Evolutionary conservation across 495 filamentous ascomycete species (phyloP).

Genomic region (Neurospora discreta): DNA sequence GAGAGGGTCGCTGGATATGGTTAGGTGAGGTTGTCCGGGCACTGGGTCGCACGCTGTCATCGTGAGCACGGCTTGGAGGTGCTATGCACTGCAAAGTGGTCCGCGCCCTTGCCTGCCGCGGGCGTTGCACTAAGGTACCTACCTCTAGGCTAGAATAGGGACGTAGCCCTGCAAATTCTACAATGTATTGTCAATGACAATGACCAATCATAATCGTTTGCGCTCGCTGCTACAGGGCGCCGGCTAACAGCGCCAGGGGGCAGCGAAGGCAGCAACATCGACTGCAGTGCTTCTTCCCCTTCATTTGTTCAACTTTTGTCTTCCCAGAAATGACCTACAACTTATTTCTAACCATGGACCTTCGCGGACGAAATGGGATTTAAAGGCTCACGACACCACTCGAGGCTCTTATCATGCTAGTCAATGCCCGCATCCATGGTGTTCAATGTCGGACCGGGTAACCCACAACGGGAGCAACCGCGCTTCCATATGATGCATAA

Average conservation of each 20-base stretch:
- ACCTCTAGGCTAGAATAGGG: neutral
- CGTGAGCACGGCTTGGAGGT: too few species aligned
- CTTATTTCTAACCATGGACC: neutral
- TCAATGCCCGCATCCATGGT: neutral
- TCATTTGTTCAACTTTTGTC: neutral
- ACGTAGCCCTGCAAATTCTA: neutral
- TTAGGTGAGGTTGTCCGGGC: neutral
- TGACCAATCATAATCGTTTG: neutral
- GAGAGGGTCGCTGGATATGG: neutral
- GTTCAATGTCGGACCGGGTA: neutral
- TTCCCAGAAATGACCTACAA: neutral
- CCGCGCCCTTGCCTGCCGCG: neutral
- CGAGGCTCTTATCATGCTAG: neutral
- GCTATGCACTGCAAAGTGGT: neutral
- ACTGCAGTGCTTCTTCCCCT: neutral
- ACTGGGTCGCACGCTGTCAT: too few species aligned
- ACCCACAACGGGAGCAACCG: neutral
- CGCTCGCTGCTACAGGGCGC: neutral
- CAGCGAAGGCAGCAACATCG: neutral
- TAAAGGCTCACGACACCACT: neutral
- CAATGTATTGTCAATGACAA: neutral
- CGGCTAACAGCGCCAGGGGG: neutral
- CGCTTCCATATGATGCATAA: neutral
- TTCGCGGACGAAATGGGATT: neutral
- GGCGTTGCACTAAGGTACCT: neutral